Conservation (phyloP, 2,329 filamentous ascomycete genomes). For the Davidsoniella neocaledoniae region DNA sequence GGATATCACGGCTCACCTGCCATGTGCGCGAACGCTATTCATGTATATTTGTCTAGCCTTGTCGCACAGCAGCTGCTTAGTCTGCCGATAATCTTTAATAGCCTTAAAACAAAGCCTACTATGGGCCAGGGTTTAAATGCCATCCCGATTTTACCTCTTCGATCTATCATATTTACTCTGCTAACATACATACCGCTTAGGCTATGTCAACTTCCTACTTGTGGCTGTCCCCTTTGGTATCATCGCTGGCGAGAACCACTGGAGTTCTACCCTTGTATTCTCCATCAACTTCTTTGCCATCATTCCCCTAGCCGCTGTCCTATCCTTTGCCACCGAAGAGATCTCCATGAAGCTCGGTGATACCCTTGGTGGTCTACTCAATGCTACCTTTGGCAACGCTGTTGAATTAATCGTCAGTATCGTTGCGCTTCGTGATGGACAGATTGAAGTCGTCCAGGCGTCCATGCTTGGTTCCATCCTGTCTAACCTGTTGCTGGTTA, state of each 20-base stretch:
- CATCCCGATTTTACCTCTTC: background rate
- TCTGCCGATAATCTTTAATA: background rate
- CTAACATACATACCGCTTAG: slow-evolving; percentile 19
- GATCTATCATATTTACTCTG: background rate
- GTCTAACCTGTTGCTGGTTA: slow-evolving; percentile 79
- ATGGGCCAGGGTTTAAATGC: background rate
- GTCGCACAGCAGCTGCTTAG: no score
- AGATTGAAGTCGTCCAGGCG: slow-evolving; percentile 93
- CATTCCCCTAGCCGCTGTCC: slow-evolving; percentile 54
- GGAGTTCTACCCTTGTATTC: slow-evolving; percentile 53
- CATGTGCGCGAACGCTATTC: background rate
- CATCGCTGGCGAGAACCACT: slow-evolving; percentile 41
- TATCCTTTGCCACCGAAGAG: slow-evolving; percentile 66
- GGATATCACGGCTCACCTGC: background rate
- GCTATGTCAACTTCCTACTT: slow-evolving; percentile 52
- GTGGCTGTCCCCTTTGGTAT: slow-evolving; percentile 61
- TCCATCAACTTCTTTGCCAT: slow-evolving; percentile 68
- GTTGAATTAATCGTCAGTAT: slow-evolving; percentile 80
- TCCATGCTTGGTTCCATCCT: slow-evolving; percentile 94
- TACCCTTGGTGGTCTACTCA: slow-evolving; percentile 55
- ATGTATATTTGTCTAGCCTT: no score
- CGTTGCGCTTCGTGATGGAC: slow-evolving; percentile 65
- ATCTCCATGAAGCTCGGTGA: slow-evolving; percentile 56
- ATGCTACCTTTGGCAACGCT: slow-evolving; percentile 65
- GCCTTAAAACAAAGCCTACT: background rate